Evolutionary conservation across 176 grass and related monocot genomes (phyloP).

Genomic region (Carex parvula): DNA sequence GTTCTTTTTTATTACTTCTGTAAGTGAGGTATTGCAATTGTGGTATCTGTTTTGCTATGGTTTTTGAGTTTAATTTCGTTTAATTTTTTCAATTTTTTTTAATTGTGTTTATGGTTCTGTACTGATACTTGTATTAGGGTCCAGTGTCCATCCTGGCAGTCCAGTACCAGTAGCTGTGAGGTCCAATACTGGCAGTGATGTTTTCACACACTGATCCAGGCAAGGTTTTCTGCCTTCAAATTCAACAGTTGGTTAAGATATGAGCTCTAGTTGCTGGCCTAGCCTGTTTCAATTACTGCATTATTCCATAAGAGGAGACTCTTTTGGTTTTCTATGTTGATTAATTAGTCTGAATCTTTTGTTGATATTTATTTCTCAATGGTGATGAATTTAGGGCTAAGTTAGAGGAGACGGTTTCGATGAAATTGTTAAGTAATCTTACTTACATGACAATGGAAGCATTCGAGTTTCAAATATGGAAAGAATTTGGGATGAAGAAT

Average conservation of each 20-base stretch:
- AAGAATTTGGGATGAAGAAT: conserved; percentile 28
- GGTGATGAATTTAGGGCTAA: conserved; percentile 40
- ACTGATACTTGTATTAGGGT: not conserved
- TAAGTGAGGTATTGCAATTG: not conserved
- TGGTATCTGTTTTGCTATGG: conserved; percentile 12
- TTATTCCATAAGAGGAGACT: not conserved
- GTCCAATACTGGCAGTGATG: not conserved
- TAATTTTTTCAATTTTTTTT: not conserved
- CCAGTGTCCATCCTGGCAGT: not conserved
- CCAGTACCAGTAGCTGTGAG: not conserved
- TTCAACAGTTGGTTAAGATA: not conserved
- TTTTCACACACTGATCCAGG: not conserved
- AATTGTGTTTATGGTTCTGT: not conserved
- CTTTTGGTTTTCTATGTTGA: not conserved
- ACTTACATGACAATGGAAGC: conserved; percentile 34
- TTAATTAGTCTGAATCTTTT: not conserved
- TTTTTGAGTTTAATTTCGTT: not conserved
- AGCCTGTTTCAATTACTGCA: not conserved
- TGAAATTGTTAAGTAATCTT: conserved; percentile 38
- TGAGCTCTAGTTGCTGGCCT: not conserved
- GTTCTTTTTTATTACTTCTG: not conserved
- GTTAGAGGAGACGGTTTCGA: conserved; percentile 38
- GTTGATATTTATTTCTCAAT: not conserved
- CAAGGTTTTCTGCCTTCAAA: not conserved
- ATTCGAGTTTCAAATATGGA: conserved; percentile 53